These are phyloP conservation scores for Ramaria sp. DNA, from an alignment of 768 basidiomycete species.

Conservation along the genomic window DNA sequence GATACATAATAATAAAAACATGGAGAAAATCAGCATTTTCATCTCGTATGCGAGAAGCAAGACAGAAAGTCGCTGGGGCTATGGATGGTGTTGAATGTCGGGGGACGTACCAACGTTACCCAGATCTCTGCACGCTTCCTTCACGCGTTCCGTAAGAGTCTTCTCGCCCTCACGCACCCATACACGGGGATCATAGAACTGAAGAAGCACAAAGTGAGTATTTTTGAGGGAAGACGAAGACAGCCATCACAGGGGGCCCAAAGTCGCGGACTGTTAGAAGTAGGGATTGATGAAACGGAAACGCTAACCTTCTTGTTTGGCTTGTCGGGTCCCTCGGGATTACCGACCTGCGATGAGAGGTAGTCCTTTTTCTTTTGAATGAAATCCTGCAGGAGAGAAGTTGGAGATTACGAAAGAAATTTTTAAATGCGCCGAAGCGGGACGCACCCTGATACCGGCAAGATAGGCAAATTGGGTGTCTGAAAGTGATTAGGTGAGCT, in stretches of 20 bases:
- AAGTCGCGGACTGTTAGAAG: neutral
- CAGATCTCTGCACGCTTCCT: constrained; percentile 87
- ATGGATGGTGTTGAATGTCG: no score
- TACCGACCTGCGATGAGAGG: constrained; percentile 84
- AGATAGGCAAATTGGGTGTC: constrained; percentile 93
- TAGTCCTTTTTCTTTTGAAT: constrained; percentile 78
- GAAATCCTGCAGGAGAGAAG: constrained; percentile 51
- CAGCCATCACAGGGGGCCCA: neutral
- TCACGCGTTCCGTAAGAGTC: constrained; percentile 77
- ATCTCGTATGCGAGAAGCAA: no score
- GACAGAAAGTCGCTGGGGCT: no score
- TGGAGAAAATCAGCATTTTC: no score
- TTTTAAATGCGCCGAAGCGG: neutral
- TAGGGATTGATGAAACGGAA: neutral
- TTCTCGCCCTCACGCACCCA: constrained; percentile 99
- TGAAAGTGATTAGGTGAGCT: constrained; percentile 11
- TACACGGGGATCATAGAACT: constrained; percentile 92
- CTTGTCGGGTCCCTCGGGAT: constrained; percentile 94
- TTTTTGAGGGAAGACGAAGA: neutral
- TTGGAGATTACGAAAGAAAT: neutral
- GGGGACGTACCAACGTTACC: constrained; percentile 50
- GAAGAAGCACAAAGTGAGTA: neutral
- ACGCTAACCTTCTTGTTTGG: constrained; percentile 96
- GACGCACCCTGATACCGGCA: constrained; percentile 62
- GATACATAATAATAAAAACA: no score